These are phyloP conservation scores for Myochromella boudieri DNA, from an alignment of 768 basidiomycete genomes.

Conservation along the genomic window DNA sequence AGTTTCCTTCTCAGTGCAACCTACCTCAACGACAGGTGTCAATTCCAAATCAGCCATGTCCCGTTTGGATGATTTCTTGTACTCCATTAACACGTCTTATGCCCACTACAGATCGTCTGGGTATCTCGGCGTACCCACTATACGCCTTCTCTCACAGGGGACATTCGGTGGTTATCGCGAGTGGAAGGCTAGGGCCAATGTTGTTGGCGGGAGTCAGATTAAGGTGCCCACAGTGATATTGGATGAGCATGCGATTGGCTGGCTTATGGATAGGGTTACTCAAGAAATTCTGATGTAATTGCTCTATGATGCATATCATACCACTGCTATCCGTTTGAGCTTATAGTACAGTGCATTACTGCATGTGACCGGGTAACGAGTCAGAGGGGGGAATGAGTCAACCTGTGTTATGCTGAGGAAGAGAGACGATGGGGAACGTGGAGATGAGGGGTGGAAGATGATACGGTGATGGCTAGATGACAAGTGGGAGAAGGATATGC, in stretches of 20 bases:
- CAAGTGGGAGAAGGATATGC: too few relatives aligned
- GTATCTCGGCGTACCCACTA: constrained; percentile 5
- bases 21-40: neutral
- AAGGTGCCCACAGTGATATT: constrained; percentile 10
- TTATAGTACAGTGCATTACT: too few relatives aligned
- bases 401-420: too few relatives aligned
- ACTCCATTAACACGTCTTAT: constrained; percentile 3
- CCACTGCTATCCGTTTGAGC: too few relatives aligned
- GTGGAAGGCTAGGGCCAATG: constrained; percentile 7
- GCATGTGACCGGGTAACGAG: too few relatives aligned
- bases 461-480: too few relatives aligned
- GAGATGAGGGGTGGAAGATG: too few relatives aligned
- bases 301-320: too few relatives aligned
- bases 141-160: constrained; percentile 14
- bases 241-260: constrained; percentile 8
- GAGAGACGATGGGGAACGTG: too few relatives aligned
- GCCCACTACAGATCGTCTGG: neutral
- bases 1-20: neutral
- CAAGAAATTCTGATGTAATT: too few relatives aligned
- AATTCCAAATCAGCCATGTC: constrained; percentile 2
- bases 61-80: constrained; percentile 4
- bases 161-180: constrained; percentile 16
- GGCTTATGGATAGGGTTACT: constrained; percentile 9
- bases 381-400: too few relatives aligned
- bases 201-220: constrained; percentile 10